Evolutionary conservation across 106 monocot species (phyloP), one percentile per base, ranked within the genome.

Genomic region (Dendrobium catenatum): DNA sequence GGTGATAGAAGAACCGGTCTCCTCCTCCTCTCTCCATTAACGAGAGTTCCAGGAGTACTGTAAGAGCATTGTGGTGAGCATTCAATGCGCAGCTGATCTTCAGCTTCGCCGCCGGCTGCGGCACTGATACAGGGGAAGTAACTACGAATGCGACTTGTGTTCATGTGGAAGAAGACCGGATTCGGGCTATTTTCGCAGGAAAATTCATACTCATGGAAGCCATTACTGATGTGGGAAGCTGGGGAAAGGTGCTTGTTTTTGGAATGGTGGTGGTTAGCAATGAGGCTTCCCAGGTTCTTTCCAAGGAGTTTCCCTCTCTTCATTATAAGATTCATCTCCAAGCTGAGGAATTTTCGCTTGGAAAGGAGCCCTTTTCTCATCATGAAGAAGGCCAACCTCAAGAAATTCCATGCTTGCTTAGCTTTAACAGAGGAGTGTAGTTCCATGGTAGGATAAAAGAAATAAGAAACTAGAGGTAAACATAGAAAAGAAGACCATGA

Each of bases 171-270:
- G 54, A 84, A 75, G 40, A 56, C 77, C 17, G 87, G 84, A 37
- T 76, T 83, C 11, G 92, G 92, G 82, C 70, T 92, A 81, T 86
- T 90, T 80, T 76, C 88, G 88, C 89, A 92, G 0, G 92, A 92
- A 67, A 87, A 92, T 86, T 92, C 92, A 77, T 92, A 92, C 80
- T 88, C 89, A 5, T 82, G 86, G 7, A 73, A 76, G 72, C 86
- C 79, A 49, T 79, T 15, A 19, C 0, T 5, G 47, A 42, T 43
- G 74, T 42, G 17, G 0, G 20, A 19, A 33, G 19, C 74, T 31
- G 43, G 56, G 6, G 79, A 49, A 70, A 22, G 49, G 10, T 78
- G 75, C 74, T 68, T 80, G 78, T 80, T 78, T 77, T 85, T 85
- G 68, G 84, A 85, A 68, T 73, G 81, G 78, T 83, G 83, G 81